Conservation (phyloP, 306 rosid genomes). For the Vicia villosa region DNA sequence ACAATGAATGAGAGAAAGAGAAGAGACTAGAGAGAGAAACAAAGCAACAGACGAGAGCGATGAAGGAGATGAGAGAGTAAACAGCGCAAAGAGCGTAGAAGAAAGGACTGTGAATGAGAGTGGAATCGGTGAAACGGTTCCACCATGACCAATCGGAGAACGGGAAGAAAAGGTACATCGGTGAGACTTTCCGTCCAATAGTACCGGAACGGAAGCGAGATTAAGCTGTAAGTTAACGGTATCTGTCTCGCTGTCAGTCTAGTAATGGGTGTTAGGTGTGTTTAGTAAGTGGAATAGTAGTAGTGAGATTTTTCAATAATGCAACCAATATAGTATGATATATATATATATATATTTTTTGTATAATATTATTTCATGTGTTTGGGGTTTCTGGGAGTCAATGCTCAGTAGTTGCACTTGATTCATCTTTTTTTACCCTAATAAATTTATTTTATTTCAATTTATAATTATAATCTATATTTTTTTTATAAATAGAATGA, state of each 20-base stretch:
- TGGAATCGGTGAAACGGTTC: slow-evolving; percentile 56
- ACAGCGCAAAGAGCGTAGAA: slow-evolving; percentile 72
- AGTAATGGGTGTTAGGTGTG: too few relatives aligned
- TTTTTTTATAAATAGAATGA: too few relatives aligned
- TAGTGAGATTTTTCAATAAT: too few relatives aligned
- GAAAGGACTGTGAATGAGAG: slow-evolving; percentile 57
- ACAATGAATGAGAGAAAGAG: background rate
- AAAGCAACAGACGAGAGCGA: slow-evolving; percentile 65
- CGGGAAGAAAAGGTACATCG: background rate
- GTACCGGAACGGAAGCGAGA: background rate
- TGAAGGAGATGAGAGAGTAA: slow-evolving; percentile 68
- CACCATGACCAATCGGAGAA: slow-evolving; percentile 68
- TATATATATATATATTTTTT: too few relatives aligned
- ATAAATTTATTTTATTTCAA: too few relatives aligned
- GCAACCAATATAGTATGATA: too few relatives aligned
- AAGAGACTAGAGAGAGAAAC: background rate
- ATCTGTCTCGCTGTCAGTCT: background rate
- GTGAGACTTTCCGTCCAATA: background rate
- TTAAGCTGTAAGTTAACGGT: background rate
- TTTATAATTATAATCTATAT: too few relatives aligned
- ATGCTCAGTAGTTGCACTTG: too few relatives aligned
- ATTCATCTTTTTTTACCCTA: too few relatives aligned
- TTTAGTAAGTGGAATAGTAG: too few relatives aligned
- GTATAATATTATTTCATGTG: too few relatives aligned
- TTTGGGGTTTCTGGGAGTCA: too few relatives aligned